Percentiles rank a stretch among this genome's conserved stretches.
Evolutionary conservation across 2,329 filamentous ascomycete species (phyloP).

Genomic region (Chaetomium sp.): DNA sequence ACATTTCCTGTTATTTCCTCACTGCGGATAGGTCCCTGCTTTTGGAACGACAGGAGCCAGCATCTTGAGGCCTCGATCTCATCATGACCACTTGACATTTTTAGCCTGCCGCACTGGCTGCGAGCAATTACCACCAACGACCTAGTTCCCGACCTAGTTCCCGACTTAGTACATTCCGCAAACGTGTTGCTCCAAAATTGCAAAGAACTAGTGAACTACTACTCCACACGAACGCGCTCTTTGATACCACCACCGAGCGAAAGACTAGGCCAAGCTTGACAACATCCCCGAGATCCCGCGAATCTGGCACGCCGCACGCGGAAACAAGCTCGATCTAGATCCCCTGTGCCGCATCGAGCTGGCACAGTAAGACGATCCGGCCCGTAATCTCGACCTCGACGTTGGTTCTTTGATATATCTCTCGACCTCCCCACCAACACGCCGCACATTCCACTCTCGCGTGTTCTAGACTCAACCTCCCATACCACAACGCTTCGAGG

Average conservation of each 20-base stretch:
- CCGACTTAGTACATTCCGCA: not conserved
- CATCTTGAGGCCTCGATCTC: not conserved
- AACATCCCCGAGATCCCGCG: not conserved
- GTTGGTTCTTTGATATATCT: constrained; percentile 4
- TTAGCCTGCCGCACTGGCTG: not conserved
- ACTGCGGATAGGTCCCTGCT: not conserved
- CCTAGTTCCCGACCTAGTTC: not conserved
- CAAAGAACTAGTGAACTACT: not conserved
- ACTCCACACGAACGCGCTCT: not conserved
- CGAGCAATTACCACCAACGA: not conserved
- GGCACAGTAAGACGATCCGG: not conserved
- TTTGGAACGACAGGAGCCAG: not conserved
- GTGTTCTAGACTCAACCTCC: constrained; percentile 6
- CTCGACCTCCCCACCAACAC: not conserved
- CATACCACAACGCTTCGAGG: not conserved
- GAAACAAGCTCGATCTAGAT: constrained; percentile 10
- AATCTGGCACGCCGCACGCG: not conserved
- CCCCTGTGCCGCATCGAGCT: constrained; percentile 9
- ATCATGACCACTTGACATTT: not conserved
- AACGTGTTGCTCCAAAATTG: not conserved
- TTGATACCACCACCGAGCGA: not conserved
- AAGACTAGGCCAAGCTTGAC: not conserved
- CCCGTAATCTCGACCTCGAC: not conserved
- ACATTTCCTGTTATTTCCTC: not conserved
- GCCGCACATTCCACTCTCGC: constrained; percentile 1